Base-by-base conservation (phyloP, 2,329 filamentous ascomycete genomes). In the Ophiostoma sp. region DNA sequence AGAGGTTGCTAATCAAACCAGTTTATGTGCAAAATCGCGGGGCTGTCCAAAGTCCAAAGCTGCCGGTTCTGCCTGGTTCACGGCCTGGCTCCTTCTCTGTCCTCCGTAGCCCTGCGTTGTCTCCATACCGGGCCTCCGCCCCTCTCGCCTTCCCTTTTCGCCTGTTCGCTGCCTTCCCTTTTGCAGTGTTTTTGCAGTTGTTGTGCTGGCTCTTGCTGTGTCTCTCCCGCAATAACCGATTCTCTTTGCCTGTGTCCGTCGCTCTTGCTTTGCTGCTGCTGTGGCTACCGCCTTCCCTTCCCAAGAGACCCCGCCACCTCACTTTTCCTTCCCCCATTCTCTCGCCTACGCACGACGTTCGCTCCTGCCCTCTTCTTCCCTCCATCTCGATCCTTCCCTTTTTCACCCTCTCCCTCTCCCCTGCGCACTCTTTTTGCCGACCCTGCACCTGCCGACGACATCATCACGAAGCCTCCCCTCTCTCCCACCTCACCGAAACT, bases 251-350 rank as follows among this genome's bases (percentile, higher is more conserved):
- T 69, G 17, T 70, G 22, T 48, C 42, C 42, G 15, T 48, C 25
- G 42, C 70, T 52, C 28, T 64, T 71, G 57, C 59, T n/a, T 31
- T 42, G 70, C 57, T 55, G 22, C 71, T 69, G 22, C 71, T 69
- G 69, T 72, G 66, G 64, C 74, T 72, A 71, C 64, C 55, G 70
- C 70, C 31, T 72, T 45, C 22, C 45, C 42, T 31, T 57, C 55
- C 19, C 11, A 55, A 50, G 42, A 50, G 48, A 76, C 74, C 74
- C 75, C 72, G 73, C 73, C 74, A 75, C 72, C 75, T 72, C 68
- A 71, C 69, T 73, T 74, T 75, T 70, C 69, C 57, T 48, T 28
- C 57, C 33, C 59, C n/a, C 57, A 33, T 45, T 68, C 70, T 64
- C 48, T 63, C 33, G 66, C 45, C 66, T 71, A 61, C 70, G 66